phyloP scores from a whole-genome alignment of 805 yeast genomes.

The Clavispora phyllophila region DNA sequence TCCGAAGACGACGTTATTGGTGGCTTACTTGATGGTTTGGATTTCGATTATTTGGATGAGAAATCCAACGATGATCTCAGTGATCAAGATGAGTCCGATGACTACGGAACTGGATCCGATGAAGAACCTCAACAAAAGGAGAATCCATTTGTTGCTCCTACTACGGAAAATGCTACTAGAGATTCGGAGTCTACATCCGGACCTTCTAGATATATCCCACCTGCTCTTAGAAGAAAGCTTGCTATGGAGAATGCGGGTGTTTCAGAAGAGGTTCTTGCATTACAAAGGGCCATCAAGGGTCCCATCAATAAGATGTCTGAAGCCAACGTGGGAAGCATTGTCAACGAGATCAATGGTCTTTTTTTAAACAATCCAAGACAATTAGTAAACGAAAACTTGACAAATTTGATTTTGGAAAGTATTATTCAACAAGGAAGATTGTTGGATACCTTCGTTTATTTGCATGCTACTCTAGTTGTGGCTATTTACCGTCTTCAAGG shows the following conservation, averaged over 20 bases:
- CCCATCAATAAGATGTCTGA: conserved; percentile 86
- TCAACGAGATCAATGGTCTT: conserved; percentile 59
- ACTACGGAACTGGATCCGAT: conserved; percentile 15
- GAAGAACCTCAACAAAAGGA: conserved; percentile 40
- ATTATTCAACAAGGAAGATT: conserved; percentile 58
- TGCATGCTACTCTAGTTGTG: conserved; percentile 72
- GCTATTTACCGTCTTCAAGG: conserved; percentile 79
- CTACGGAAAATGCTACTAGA: conserved; percentile 4
- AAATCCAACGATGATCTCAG: not conserved
- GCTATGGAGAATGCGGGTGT: conserved; percentile 34
- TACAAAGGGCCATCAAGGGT: conserved; percentile 70
- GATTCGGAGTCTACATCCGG: conserved; percentile 8
- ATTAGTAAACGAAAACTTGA: conserved; percentile 65
- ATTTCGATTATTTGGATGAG: conserved; percentile 36
- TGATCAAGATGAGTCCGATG: conserved; percentile 16
- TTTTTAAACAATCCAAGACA: conserved; percentile 71
- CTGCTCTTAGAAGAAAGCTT: conserved; percentile 64
- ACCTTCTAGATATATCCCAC: conserved; percentile 69
- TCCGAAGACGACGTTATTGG: conserved; percentile 75
- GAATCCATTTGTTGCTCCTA: conserved; percentile 36
- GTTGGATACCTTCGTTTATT: conserved; percentile 70
- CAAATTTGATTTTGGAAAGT: conserved; percentile 59
- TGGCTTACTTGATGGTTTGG: conserved; percentile 77
- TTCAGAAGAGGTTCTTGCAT: conserved; percentile 37
- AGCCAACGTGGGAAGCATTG: conserved; percentile 67